phyloP scores from a whole-genome alignment of 73 alveolate species.

The Tetrahymena borealis region DNA sequence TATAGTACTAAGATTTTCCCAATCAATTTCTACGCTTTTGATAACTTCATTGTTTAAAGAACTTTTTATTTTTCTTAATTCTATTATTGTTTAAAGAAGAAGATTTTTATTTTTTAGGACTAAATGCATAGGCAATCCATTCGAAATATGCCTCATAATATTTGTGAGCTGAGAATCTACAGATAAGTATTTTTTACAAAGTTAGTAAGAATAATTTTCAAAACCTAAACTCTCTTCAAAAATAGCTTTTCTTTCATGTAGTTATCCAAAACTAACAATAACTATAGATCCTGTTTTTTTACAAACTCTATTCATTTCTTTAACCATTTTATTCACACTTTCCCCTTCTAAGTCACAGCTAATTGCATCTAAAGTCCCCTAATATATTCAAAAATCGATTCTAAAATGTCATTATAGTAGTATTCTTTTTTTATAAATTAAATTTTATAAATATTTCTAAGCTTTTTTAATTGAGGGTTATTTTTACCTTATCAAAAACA shows the following conservation, averaged over 20 bases:
- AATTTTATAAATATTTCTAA: too few relatives aligned
- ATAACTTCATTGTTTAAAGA: neutral
- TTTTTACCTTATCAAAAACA: constrained; percentile 26
- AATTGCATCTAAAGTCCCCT: constrained; percentile 36
- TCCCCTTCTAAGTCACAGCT: constrained; percentile 10
- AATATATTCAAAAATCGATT: neutral
- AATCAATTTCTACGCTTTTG: neutral
- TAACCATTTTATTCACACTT: constrained; percentile 1
- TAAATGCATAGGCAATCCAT: neutral
- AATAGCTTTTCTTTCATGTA: neutral
- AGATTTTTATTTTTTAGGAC: neutral
- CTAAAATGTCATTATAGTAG: too few relatives aligned
- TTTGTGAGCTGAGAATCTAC: neutral
- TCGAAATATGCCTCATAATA: neutral
- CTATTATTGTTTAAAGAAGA: neutral
- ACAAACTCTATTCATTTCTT: constrained; percentile 31
- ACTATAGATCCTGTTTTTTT: neutral
- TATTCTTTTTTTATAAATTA: too few relatives aligned
- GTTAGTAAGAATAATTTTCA: neutral
- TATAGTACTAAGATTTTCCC: neutral
- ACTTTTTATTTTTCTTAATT: neutral
- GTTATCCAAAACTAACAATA: neutral
- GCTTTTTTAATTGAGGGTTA: too few relatives aligned
- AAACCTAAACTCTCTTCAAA: neutral
- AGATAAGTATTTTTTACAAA: neutral